These are phyloP conservation scores for Obelidium mucronatum DNA, from an alignment of 192 early-diverging fungal species.

Conservation along the genomic window DNA sequence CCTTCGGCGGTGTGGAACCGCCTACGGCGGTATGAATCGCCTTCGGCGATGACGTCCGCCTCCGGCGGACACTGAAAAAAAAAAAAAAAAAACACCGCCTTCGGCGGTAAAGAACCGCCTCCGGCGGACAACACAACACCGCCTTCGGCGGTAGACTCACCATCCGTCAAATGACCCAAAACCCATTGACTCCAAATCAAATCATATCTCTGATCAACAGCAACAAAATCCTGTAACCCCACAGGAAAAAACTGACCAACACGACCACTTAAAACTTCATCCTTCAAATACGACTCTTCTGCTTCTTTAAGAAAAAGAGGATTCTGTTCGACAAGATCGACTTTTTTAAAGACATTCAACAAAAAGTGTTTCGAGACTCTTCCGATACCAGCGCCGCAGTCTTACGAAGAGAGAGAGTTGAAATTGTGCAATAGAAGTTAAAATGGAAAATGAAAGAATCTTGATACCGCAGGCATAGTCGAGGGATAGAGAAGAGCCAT, in stretches of 20 bases:
- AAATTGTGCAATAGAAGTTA: too few species aligned
- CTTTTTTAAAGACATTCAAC: slow-evolving; percentile 76
- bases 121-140: too few species aligned
- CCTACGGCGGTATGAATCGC: too few species aligned
- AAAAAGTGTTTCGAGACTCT: slow-evolving; percentile 89
- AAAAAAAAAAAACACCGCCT: too few species aligned
- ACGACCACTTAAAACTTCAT: slow-evolving; percentile 50
- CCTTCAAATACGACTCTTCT: slow-evolving; percentile 60
- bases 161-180: slow-evolving; percentile 89
- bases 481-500: neutral
- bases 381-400: slow-evolving; percentile 97
- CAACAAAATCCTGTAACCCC: slow-evolving; percentile 86
- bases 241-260: slow-evolving; percentile 59
- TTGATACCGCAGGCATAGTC: slow-evolving; percentile 50
- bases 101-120: too few species aligned
- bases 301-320: slow-evolving; percentile 80
- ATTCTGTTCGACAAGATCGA: slow-evolving; percentile 92
- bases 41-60: too few species aligned
- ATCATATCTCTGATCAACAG: slow-evolving; percentile 76
- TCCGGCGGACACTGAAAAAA: too few species aligned
- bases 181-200: slow-evolving; percentile 99
- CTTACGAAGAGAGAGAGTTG: too few species aligned
- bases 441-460: neutral
- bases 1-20: too few species aligned
- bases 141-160: too few species aligned